Base-by-base conservation (phyloP, 2,329 filamentous ascomycete species). In the Didymella lethalis region DNA sequence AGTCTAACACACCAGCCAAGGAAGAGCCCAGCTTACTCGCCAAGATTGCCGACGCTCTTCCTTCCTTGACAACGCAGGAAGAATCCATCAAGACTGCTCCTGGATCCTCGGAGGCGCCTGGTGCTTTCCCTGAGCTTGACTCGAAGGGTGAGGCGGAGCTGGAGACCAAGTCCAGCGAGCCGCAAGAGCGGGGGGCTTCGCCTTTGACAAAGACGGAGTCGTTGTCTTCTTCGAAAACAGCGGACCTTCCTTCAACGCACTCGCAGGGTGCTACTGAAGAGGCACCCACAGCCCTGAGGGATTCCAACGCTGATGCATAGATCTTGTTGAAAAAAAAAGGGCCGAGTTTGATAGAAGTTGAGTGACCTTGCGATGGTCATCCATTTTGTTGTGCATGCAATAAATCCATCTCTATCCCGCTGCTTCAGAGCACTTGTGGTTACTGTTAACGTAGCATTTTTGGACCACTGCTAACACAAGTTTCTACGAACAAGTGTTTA, bases 61-160 rank as follows among this genome's bases (percentile, higher is more conserved):
- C 55, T 16, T 52, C 61, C 14, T 16, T 59, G 34, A 48, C 48
- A n/a, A 43, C 56, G 25, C 51, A 48, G 48, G 57, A 48, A 18
- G 54, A 40, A 11, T 54, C 36, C 5, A 32, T 28, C 47, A 58
- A 40, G 52, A 59, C 54, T 8, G 57, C 52, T 7, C 47, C 59
- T 28, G 66, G 63, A 1, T 64, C 66, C 16, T 56, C 60, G 7
- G 66, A 67, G 10, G 64, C 65, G 4, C 68, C 65, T 14, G 67
- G 68, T 26, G 65, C 66, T 2, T 70, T 68, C 48, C 65, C 68
- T 34, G 64, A 54, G 4, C 54, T 53, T 16, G 61, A 44, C 10
- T 31, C 34, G 44, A 20, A 43, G 40, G 48, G 51, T 16, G 54
- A 58, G 16, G 49, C 51, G 16, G 44, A 40, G 20, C 6, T 49